Conservation (phyloP, 108 stramenopile species). For the Schizochytrium sp. region DNA sequence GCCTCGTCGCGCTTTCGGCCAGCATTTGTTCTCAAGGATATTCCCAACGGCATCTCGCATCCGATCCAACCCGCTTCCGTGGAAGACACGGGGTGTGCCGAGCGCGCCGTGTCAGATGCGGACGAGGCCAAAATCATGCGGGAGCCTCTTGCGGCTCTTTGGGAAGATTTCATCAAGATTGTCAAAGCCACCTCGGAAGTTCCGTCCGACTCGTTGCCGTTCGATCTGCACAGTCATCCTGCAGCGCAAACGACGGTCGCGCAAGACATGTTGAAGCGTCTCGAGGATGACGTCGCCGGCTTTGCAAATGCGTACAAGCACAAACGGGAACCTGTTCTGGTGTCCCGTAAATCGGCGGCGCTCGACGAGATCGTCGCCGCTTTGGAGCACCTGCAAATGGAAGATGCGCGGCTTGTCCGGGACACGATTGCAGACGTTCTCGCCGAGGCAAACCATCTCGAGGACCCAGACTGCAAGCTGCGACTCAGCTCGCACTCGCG, state of each 20-base stretch:
- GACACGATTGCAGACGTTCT: background rate
- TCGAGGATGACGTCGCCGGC: background rate
- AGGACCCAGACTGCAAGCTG: background rate
- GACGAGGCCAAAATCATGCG: background rate
- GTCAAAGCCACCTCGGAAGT: background rate
- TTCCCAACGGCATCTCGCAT: background rate
- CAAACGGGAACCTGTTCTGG: background rate
- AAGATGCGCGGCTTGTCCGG: background rate
- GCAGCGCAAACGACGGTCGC: conserved; percentile 7
- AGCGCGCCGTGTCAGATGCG: background rate
- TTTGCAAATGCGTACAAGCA: background rate
- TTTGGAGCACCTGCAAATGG: background rate
- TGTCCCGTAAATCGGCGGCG: background rate
- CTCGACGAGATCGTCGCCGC: background rate
- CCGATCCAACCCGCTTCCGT: background rate
- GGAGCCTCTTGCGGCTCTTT: background rate
- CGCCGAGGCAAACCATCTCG: background rate
- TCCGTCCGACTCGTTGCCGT: background rate
- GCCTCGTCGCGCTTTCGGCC: background rate
- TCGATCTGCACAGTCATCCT: background rate
- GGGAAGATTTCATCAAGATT: background rate
- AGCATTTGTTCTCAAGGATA: background rate
- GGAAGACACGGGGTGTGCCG: background rate
- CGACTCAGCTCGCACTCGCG: background rate
- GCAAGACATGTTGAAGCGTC: background rate